Conservation (phyloP, 2,329 filamentous ascomycete genomes). For the Talaromyces sp. region DNA sequence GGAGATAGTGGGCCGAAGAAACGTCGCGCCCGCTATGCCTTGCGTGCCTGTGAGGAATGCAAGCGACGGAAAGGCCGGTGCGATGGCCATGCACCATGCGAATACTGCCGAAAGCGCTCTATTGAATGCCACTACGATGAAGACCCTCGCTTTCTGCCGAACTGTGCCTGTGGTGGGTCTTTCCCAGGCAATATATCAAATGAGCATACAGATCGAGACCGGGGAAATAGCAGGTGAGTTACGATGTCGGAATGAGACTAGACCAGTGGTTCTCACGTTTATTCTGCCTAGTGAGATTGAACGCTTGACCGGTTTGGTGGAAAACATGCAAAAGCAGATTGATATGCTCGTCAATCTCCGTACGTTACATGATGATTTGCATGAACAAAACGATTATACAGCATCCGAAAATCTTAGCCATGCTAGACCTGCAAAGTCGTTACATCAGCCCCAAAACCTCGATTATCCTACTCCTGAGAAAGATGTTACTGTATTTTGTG, state of each 20-base stretch:
- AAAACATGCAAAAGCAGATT: slow-evolving; percentile 1
- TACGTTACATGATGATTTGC: background rate
- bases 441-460: background rate
- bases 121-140: slow-evolving; percentile 7
- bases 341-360: background rate
- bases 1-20: background rate
- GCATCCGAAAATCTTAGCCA: background rate
- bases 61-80: slow-evolving; percentile 9
- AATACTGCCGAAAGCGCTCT: slow-evolving; percentile 1
- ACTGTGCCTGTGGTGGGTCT: background rate
- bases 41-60: slow-evolving; percentile 3
- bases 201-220: background rate
- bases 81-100: background rate
- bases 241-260: background rate
- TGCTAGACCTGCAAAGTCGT: background rate
- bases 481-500: background rate
- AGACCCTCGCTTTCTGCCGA: background rate
- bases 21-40: background rate
- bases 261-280: background rate
- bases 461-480: background rate
- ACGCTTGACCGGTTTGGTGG: background rate
- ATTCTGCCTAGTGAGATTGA: slow-evolving; percentile 2
- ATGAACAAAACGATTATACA: background rate
- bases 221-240: background rate
- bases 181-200: background rate